phyloP scores from a whole-genome alignment of 768 basidiomycete genomes.

The Pisolithus orientalis region DNA sequence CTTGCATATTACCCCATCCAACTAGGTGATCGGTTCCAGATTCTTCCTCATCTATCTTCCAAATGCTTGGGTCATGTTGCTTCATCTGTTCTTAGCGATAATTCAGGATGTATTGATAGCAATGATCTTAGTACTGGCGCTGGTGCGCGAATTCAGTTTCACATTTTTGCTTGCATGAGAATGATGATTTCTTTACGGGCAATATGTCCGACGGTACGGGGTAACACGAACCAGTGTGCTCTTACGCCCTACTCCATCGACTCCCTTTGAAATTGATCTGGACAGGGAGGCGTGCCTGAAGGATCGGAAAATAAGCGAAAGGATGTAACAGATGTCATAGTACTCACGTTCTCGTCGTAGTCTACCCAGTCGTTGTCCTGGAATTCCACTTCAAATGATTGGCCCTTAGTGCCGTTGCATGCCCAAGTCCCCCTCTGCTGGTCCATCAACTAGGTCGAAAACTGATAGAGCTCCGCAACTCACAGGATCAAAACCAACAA shows the following conservation, averaged over 20 bases:
- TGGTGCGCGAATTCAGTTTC: slow-evolving; percentile 16
- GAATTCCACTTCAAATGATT: slow-evolving; percentile 64
- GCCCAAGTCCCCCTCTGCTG: slow-evolving; percentile 65
- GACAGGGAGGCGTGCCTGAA: slow-evolving; percentile 57
- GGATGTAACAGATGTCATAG: background rate
- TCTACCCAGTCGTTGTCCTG: slow-evolving; percentile 73
- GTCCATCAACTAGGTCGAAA: background rate
- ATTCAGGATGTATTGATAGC: slow-evolving; percentile 22
- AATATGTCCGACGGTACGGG: background rate
- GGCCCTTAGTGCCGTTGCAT: slow-evolving; percentile 56
- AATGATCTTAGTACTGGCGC: slow-evolving; percentile 18
- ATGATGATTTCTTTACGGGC: too few relatives aligned
- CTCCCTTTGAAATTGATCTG: slow-evolving; percentile 63
- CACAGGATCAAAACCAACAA: slow-evolving; percentile 74
- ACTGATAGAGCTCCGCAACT: slow-evolving; percentile 9
- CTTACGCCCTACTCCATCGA: slow-evolving; percentile 60
- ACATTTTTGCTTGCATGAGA: background rate
- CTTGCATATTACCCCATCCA: slow-evolving; percentile 15
- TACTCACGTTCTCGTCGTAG: slow-evolving; percentile 81
- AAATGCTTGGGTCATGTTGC: slow-evolving; percentile 10
- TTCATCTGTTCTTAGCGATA: slow-evolving; percentile 30
- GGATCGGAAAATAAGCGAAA: background rate
- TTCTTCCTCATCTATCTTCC: slow-evolving; percentile 15
- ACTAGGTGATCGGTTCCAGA: slow-evolving; percentile 23
- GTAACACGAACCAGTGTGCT: background rate